Conservation (phyloP, 208 protist genomes). For the Leptomonas seymouri region DNA sequence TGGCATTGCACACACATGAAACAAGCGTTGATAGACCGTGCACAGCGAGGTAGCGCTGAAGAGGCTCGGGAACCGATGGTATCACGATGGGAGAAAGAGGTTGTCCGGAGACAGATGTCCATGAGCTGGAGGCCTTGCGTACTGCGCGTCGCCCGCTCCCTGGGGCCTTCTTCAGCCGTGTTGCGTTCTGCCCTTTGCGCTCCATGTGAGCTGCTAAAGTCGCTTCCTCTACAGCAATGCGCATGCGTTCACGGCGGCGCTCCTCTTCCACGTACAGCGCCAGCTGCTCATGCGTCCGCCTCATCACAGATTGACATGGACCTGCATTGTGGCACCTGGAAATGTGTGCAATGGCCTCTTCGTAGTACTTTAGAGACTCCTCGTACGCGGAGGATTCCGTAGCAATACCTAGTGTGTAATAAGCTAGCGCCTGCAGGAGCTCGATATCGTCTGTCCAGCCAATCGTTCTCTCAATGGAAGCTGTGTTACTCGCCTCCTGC, state of each 20-base stretch:
- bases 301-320: slow-evolving; percentile 14
- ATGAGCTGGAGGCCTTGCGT: slow-evolving; percentile 13
- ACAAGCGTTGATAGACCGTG: slow-evolving; percentile 29
- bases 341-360: slow-evolving; percentile 14
- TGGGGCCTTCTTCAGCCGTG: slow-evolving; percentile 3
- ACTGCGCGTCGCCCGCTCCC: slow-evolving; percentile 10
- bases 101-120: slow-evolving; percentile 10
- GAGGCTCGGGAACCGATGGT: slow-evolving; percentile 29
- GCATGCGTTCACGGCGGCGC: slow-evolving; percentile 6
- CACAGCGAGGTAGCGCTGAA: slow-evolving; percentile 24
- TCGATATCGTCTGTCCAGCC: neutral
- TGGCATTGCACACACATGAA: slow-evolving; percentile 2
- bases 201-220: slow-evolving; percentile 8
- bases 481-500: neutral
- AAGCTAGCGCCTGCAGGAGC: slow-evolving; percentile 14
- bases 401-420: slow-evolving; percentile 24
- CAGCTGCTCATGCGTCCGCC: slow-evolving; percentile 12
- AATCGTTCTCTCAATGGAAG: neutral
- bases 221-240: slow-evolving; percentile 15
- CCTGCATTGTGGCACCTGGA: neutral
- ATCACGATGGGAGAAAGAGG: slow-evolving; percentile 6
- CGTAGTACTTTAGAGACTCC: slow-evolving; percentile 21
- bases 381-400: slow-evolving; percentile 25
- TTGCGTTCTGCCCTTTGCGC: slow-evolving; percentile 3
- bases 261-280: slow-evolving; percentile 23